These are phyloP conservation scores for Lotus japonicus DNA, from an alignment of 306 rosid genomes.

Conservation along the genomic window DNA sequence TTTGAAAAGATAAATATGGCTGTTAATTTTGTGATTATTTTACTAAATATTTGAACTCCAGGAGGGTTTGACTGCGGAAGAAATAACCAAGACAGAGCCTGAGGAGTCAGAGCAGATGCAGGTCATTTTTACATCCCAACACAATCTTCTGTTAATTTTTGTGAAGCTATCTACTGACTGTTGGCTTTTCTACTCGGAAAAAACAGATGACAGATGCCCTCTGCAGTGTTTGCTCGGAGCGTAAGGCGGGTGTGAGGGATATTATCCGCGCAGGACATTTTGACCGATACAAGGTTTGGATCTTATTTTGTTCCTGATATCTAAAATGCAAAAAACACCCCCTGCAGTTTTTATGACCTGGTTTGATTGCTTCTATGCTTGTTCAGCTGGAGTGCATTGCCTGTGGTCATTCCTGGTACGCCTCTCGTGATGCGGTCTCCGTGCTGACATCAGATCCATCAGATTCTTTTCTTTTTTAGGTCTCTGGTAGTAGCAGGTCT, in stretches of 20 bases:
- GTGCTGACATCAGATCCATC: slow-evolving; percentile 63
- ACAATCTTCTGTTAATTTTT: slow-evolving; percentile 13
- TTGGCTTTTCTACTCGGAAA: slow-evolving; percentile 10
- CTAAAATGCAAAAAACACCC: neutral
- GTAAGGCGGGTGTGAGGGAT: slow-evolving; percentile 70
- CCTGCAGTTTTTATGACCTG: neutral
- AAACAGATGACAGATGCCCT: slow-evolving; percentile 83
- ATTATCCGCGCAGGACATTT: slow-evolving; percentile 82
- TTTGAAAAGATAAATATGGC: neutral
- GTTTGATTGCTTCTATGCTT: slow-evolving; percentile 14
- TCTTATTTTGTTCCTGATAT: neutral
- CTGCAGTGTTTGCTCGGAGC: slow-evolving; percentile 57
- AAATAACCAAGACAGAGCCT: slow-evolving; percentile 60
- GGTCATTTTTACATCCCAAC: slow-evolving; percentile 37
- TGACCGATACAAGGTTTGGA: slow-evolving; percentile 76
- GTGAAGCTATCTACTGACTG: slow-evolving; percentile 2
- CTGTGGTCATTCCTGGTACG: slow-evolving; percentile 88
- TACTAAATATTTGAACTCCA: slow-evolving; percentile 29
- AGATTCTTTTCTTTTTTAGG: neutral
- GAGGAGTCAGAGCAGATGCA: slow-evolving; percentile 69
- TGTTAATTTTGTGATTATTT: neutral
- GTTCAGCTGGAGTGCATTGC: slow-evolving; percentile 86
- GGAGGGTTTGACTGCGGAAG: slow-evolving; percentile 91
- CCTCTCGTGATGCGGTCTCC: slow-evolving; percentile 70
- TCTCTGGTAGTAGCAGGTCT: neutral